phyloP scores from a whole-genome alignment of 352 stramenopile species.

The Pythium folliculosum region DNA sequence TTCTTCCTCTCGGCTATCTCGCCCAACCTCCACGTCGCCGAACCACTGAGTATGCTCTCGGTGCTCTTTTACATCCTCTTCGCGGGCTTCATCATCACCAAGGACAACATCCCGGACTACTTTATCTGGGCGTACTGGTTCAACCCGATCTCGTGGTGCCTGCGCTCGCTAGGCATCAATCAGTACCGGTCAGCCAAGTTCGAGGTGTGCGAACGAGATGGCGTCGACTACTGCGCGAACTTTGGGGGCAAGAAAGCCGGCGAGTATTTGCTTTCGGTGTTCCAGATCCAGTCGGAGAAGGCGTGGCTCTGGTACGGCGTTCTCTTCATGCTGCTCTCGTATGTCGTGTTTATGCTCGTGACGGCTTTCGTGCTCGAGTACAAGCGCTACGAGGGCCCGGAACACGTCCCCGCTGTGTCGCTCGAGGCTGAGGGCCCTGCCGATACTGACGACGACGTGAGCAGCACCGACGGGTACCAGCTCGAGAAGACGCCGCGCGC shows the following conservation, averaged over 20 bases:
- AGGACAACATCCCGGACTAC: slow-evolving; percentile 36
- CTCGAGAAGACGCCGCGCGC: slow-evolving; percentile 3
- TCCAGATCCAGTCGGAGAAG: slow-evolving; percentile 23
- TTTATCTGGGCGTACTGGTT: slow-evolving; percentile 52
- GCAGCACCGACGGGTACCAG: background rate
- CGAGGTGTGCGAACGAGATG: slow-evolving; percentile 25
- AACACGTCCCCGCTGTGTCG: background rate
- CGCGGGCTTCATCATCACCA: slow-evolving; percentile 38
- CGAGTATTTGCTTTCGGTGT: slow-evolving; percentile 29
- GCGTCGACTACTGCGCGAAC: slow-evolving; percentile 30
- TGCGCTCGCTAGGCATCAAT: slow-evolving; percentile 32
- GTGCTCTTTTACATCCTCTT: slow-evolving; percentile 40
- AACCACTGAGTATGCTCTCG: slow-evolving; percentile 28
- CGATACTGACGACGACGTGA: background rate
- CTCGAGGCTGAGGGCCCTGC: background rate
- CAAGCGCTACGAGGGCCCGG: slow-evolving; percentile 29
- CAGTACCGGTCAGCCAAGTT: slow-evolving; percentile 31
- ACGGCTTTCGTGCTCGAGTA: slow-evolving; percentile 35
- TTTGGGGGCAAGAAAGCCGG: slow-evolving; percentile 26
- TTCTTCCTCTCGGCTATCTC: slow-evolving; percentile 30
- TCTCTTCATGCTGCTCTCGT: slow-evolving; percentile 26
- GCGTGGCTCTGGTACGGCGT: slow-evolving; percentile 31
- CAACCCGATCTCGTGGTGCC: slow-evolving; percentile 43
- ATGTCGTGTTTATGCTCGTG: slow-evolving; percentile 33
- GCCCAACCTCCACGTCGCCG: slow-evolving; percentile 29